Evolutionary conservation across 176 grass and related monocot genomes (phyloP), one percentile per base, ranked within the genome.

Genomic region (Rhynchospora breviuscula): DNA sequence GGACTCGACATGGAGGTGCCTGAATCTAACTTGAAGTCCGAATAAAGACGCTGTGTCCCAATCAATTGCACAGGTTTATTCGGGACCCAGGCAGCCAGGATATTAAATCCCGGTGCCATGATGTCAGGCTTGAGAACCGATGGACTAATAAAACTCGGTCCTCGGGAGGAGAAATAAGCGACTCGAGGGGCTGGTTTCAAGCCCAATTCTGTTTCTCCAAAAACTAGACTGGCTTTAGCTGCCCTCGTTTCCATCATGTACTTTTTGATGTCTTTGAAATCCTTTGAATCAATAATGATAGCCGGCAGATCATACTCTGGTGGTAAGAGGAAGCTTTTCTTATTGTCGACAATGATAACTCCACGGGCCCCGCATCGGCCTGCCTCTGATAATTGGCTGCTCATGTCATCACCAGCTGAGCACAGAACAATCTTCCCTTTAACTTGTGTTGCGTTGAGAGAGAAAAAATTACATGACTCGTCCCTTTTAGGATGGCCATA

Each of bases 1-100:
- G 92, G 92, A 43, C 85, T 89, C 26, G 95, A 54, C 95, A 98
- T 98, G 59, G 92, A 93, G 63, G 92, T 94, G 44, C 92, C 95
- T 64, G 93, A 97, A 18, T 81, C 74, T 46, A 97, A 81, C 61
- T 73, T 88, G 85, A 91, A 97, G 5, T 89, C 63, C 47, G 88
- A 33, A 62, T n/a, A 79, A 11, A 90, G 47, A 51, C 73, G 72
- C n/a, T 68, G 46, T 0, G 1, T 31, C 10, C 84, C 83, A 52
- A 92, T 43, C 48, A 83, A 82, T 56, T 85, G 83, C 54, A 92
- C 18, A 31, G 70, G 21, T 23, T 77, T 90, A 72, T 92, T 90
- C 47, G 83, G 88, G 67, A 89, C 87, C 94, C 91, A 97, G 33
- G 94, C 88, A 9, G 95, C 95, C 5, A 98, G 88, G 73, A 98